phyloP scores from a whole-genome alignment of 306 rosid species.

The Ormosia emarginata region DNA sequence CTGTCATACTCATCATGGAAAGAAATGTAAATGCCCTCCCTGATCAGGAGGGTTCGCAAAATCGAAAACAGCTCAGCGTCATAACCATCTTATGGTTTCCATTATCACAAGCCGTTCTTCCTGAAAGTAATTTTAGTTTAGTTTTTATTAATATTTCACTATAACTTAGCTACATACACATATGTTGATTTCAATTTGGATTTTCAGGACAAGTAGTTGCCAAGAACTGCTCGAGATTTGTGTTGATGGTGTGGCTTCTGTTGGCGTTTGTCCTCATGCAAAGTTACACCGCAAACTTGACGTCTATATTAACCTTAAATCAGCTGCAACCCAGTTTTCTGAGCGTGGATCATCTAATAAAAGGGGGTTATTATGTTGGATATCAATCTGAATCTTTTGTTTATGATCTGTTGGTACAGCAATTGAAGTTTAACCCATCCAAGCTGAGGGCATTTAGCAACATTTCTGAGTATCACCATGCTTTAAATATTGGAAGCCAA shows the following conservation, averaged over 20 bases:
- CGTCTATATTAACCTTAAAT: slow-evolving; percentile 27
- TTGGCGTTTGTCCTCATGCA: slow-evolving; percentile 38
- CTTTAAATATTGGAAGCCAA: slow-evolving; percentile 14
- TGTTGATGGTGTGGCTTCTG: slow-evolving; percentile 37
- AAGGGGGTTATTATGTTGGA: slow-evolving; percentile 23
- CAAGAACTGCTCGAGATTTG: slow-evolving; percentile 38
- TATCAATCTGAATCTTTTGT: slow-evolving; percentile 27
- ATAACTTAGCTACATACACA: no score
- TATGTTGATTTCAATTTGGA: background rate
- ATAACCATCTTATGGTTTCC: slow-evolving; percentile 32
- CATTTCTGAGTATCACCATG: background rate
- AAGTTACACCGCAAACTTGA: slow-evolving; percentile 39
- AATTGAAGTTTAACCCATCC: background rate
- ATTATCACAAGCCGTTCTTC: slow-evolving; percentile 30
- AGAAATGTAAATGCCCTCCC: slow-evolving; percentile 3
- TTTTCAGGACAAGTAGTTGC: slow-evolving; percentile 26
- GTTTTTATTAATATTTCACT: no score
- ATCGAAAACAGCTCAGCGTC: background rate
- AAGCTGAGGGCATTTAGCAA: slow-evolving; percentile 11
- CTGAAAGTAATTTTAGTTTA: slow-evolving; percentile 11
- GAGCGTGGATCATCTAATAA: slow-evolving; percentile 2
- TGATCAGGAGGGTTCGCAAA: background rate
- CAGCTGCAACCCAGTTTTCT: slow-evolving; percentile 22
- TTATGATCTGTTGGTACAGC: background rate
- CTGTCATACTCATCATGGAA: slow-evolving; percentile 29